phyloP scores from a whole-genome alignment of 140 eudicot genomes.

The Senecio squalidus region DNA sequence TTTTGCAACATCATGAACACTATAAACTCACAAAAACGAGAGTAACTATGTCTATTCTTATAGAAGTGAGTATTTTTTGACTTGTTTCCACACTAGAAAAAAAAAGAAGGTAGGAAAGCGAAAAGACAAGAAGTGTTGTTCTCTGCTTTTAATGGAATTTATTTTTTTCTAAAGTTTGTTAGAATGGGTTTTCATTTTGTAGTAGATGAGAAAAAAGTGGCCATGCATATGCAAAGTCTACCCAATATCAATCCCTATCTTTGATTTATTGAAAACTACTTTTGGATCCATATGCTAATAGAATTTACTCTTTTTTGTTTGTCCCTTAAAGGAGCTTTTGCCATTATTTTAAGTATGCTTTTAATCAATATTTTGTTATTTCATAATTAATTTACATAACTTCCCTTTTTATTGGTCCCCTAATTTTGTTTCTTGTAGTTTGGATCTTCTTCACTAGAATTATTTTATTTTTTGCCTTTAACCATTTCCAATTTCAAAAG shows the following conservation, averaged over 20 bases:
- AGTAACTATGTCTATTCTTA: neutral
- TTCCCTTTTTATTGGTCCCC: conserved; percentile 25
- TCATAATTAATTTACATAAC: conserved; percentile 21
- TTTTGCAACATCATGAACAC: no score
- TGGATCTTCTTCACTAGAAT: conserved; percentile 28
- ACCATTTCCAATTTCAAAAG: conserved; percentile 23
- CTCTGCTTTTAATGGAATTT: conserved; percentile 57
- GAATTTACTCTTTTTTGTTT: conserved; percentile 27
- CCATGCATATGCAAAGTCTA: conserved; percentile 55
- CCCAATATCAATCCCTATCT: conserved; percentile 25
- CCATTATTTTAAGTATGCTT: conserved; percentile 18
- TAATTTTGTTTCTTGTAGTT: conserved; percentile 32
- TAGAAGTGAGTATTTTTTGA: neutral
- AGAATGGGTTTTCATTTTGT: conserved; percentile 30
- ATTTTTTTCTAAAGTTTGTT: conserved; percentile 24
- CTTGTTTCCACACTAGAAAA: neutral
- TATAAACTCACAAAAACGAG: no score
- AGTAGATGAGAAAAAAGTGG: conserved; percentile 24
- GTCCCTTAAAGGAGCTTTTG: conserved; percentile 51
- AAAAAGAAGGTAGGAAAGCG: conserved; percentile 7
- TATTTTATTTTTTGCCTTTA: conserved; percentile 13
- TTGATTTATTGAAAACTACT: conserved; percentile 34
- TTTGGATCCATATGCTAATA: conserved; percentile 26
- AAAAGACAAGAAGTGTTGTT: conserved; percentile 31
- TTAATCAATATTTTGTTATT: conserved; percentile 24